A percentile compares a stretch with the other conserved stretches of the same genome.
These are phyloP conservation scores for Phyllachora maydis DNA, from an alignment of 2,329 filamentous ascomycete genomes.

Conservation along the genomic window DNA sequence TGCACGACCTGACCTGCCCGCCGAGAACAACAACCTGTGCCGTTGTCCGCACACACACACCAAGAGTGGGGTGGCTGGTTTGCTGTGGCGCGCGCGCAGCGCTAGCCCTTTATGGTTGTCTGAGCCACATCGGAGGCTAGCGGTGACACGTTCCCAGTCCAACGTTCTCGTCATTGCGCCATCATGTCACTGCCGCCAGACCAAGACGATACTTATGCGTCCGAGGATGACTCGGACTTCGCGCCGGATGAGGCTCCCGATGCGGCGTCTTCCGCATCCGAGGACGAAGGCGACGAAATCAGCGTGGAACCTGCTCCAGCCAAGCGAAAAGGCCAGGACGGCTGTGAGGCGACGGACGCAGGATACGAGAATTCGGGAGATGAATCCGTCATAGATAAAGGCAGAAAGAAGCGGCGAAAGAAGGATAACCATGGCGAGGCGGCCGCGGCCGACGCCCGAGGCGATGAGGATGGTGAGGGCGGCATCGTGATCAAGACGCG, in stretches of 20 bases:
- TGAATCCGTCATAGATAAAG: slow-evolving; percentile 44
- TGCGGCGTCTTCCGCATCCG: slow-evolving; percentile 22
- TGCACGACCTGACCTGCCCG: too few relatives aligned
- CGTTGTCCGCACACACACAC: too few relatives aligned
- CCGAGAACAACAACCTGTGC: too few relatives aligned
- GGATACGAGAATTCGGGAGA: slow-evolving; percentile 52
- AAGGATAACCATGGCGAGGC: slow-evolving; percentile 18
- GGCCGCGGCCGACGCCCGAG: slow-evolving; percentile 4
- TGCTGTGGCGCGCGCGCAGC: too few relatives aligned
- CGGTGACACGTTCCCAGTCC: too few relatives aligned
- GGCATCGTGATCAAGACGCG: slow-evolving; percentile 53
- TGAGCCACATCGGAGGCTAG: too few relatives aligned
- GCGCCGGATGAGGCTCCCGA: slow-evolving; percentile 30
- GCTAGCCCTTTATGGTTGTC: too few relatives aligned
- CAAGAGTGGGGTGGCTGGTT: too few relatives aligned
- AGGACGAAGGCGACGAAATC: slow-evolving; percentile 23
- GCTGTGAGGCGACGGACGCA: slow-evolving; percentile 18
- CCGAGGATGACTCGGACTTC: slow-evolving; percentile 57
- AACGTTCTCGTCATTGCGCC: too few relatives aligned
- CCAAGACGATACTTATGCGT: slow-evolving; percentile 37
- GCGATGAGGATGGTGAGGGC: slow-evolving; percentile 32
- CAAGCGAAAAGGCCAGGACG: slow-evolving; percentile 13
- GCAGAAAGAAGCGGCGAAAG: slow-evolving; percentile 28
- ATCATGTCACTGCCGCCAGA: slow-evolving; percentile 20
- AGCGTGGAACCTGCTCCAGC: slow-evolving; percentile 5